These are phyloP conservation scores for Podospora bellae-mahoneyi DNA, from an alignment of 495 filamentous ascomycete species.

Conservation along the genomic window DNA sequence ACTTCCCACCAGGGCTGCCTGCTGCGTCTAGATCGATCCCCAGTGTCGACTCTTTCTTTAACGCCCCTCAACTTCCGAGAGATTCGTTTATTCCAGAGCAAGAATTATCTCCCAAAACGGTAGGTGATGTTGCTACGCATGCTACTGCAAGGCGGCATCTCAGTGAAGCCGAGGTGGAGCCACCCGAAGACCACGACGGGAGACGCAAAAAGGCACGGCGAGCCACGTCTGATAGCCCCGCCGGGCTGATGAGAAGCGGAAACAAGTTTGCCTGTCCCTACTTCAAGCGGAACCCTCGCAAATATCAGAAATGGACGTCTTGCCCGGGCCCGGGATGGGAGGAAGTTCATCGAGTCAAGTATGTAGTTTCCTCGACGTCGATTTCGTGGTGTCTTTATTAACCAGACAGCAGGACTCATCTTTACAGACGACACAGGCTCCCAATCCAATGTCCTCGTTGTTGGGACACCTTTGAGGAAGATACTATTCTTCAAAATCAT, in stretches of 20 bases:
- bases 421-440: constrained; percentile 30
- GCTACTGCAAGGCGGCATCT: not conserved
- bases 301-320: constrained; percentile 34
- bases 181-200: constrained; percentile 21
- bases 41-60: not conserved
- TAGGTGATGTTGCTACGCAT: not conserved
- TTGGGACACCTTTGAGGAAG: constrained; percentile 27
- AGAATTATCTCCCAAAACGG: not conserved
- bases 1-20: not conserved
- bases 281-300: constrained; percentile 32
- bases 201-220: constrained; percentile 25
- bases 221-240: not conserved
- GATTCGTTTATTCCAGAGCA: not conserved
- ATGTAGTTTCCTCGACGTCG: constrained; percentile 6
- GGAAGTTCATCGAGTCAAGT: constrained; percentile 38
- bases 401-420: constrained; percentile 25
- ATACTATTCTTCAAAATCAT: constrained; percentile 22
- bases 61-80: not conserved
- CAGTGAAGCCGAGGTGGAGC: constrained; percentile 4
- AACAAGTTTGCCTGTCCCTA: constrained; percentile 35
- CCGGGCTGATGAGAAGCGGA: not conserved
- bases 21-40: not conserved
- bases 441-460: constrained; percentile 33
- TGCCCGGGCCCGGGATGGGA: constrained; percentile 36
- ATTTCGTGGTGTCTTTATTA: not conserved